Percentiles rank a stretch among this genome's conserved stretches.
Conservation (phyloP, 2,329 filamentous ascomycete species). For the Dactylonectria macrodidyma region DNA sequence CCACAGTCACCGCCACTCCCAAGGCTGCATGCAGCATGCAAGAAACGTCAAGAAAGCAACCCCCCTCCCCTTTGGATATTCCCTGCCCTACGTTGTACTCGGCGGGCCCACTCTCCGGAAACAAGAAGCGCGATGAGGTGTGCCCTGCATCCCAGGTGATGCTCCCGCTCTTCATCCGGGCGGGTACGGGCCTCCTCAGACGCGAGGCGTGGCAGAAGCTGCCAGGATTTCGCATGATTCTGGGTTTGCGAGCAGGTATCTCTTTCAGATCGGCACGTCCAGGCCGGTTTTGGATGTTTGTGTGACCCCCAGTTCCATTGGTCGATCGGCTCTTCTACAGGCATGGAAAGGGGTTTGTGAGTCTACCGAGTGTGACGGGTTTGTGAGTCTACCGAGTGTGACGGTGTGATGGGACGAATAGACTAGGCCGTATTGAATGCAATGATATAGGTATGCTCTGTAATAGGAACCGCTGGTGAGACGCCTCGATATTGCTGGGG, state of each 20-base stretch:
- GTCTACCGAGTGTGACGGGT: neutral
- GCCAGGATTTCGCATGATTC: constrained; percentile 12
- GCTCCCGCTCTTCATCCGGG: constrained; percentile 6
- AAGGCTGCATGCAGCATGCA: constrained; percentile 1
- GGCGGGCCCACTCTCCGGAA: constrained; percentile 26
- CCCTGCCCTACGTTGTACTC: constrained; percentile 6
- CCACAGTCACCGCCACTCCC: constrained; percentile 25
- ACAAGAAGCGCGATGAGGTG: constrained; percentile 16
- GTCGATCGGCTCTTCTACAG: neutral
- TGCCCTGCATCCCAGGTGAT: neutral
- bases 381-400: neutral
- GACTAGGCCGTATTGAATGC: neutral
- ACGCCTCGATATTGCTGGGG: neutral
- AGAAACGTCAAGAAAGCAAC: neutral
- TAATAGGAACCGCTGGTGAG: neutral
- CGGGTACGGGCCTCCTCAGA: constrained; percentile 12
- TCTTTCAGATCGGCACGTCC: constrained; percentile 4
- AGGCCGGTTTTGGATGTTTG: neutral
- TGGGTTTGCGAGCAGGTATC: neutral
- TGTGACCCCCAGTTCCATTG: constrained; percentile 1
- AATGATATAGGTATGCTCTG: neutral
- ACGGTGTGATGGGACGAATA: neutral
- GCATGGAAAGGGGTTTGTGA: neutral
- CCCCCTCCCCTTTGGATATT: neutral
- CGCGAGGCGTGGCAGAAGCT: constrained; percentile 12